These are phyloP conservation scores for Pueraria montana DNA, from an alignment of 306 rosid genomes.

Conservation along the genomic window DNA sequence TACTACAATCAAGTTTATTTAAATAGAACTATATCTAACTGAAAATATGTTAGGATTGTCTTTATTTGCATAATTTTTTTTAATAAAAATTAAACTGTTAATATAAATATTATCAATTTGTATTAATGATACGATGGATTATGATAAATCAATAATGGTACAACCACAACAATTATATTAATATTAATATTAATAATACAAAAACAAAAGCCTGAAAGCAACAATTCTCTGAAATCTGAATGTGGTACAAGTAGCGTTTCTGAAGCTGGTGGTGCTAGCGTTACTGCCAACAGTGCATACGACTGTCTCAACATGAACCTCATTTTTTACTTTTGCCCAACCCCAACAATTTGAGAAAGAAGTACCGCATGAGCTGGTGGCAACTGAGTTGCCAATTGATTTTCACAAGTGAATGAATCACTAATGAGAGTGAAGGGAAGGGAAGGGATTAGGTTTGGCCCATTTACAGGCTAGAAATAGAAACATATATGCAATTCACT, in stretches of 20 bases:
- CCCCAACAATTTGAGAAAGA: not conserved
- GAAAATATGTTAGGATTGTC: not conserved
- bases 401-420: not conserved
- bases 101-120: not conserved
- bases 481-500: not conserved
- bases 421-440: not conserved
- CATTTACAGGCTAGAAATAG: slow-evolving; percentile 22
- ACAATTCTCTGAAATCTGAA: slow-evolving; percentile 14
- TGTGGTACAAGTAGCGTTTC: not conserved
- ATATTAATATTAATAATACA: too few species aligned
- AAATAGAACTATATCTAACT: too few species aligned
- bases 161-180: not conserved
- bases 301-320: not conserved
- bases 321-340: not conserved
- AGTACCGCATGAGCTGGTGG: slow-evolving; percentile 28
- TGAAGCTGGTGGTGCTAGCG: not conserved
- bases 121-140: not conserved
- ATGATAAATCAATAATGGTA: not conserved
- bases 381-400: not conserved
- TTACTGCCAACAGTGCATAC: not conserved
- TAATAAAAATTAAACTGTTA: too few species aligned
- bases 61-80: too few species aligned
- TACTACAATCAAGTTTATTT: too few species aligned
- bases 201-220: slow-evolving; percentile 6
- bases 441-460: not conserved